Evolutionary conservation across 2,329 filamentous ascomycete species (phyloP).

Genomic region (Pseudogymnoascus sp.): DNA sequence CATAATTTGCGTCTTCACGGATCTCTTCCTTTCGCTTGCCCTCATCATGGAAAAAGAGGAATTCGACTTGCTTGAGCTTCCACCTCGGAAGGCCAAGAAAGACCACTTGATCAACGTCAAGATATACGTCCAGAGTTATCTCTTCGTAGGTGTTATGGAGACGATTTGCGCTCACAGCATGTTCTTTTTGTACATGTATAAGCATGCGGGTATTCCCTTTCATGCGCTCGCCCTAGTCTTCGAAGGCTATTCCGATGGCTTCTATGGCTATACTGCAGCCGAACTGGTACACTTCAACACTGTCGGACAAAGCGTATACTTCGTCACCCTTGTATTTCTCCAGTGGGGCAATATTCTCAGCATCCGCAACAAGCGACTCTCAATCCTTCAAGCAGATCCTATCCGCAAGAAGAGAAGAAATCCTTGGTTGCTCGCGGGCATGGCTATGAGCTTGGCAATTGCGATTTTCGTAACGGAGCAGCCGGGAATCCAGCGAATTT

Average conservation of each 20-base stretch:
- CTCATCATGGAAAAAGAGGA: conserved; percentile 50
- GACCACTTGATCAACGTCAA: conserved; percentile 46
- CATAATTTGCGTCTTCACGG: conserved; percentile 50
- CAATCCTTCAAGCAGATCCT: conserved; percentile 45
- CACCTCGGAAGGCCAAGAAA: conserved; percentile 39
- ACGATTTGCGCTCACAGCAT: conserved; percentile 43
- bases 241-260: conserved; percentile 41
- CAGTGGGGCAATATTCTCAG: conserved; percentile 47
- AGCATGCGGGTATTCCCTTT: conserved; percentile 40
- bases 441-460: conserved; percentile 41
- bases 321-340: conserved; percentile 46
- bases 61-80: conserved; percentile 44
- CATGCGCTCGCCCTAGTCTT: conserved; percentile 43
- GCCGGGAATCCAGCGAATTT: conserved; percentile 41
- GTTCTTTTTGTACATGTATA: conserved; percentile 48
- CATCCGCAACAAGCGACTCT: conserved; percentile 44
- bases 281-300: conserved; percentile 43
- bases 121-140: conserved; percentile 45
- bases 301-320: conserved; percentile 46
- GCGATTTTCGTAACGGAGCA: conserved; percentile 48
- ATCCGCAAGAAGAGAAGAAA: conserved; percentile 41
- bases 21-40: conserved; percentile 43
- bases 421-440: conserved; percentile 41
- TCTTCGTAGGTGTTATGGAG: conserved; percentile 47
- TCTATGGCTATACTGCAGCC: conserved; percentile 40